phyloP scores from a whole-genome alignment of 2,329 filamentous ascomycete species.

The Pseudofabraea citricarpa region DNA sequence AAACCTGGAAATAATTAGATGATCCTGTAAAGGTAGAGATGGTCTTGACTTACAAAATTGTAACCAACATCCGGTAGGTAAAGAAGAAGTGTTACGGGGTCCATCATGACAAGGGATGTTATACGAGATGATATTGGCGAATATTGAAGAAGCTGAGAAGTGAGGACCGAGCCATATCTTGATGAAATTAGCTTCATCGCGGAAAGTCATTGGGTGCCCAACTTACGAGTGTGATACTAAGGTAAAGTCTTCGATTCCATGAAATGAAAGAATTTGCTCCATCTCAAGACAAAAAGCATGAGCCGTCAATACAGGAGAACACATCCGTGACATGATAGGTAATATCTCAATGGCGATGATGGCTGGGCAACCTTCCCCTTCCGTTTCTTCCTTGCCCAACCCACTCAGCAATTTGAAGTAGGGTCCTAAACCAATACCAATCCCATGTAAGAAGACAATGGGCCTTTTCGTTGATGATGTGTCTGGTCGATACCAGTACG shows the following conservation, averaged over 20 bases:
- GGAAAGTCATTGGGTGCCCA: not conserved
- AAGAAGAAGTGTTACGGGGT: slow-evolving; percentile 52
- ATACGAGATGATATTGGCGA: slow-evolving; percentile 33
- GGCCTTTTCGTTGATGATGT: slow-evolving; percentile 48
- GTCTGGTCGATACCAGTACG: slow-evolving; percentile 55
- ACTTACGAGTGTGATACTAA: slow-evolving; percentile 42
- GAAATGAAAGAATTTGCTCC: slow-evolving; percentile 41
- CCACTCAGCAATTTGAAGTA: slow-evolving; percentile 47
- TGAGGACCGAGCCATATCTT: slow-evolving; percentile 40
- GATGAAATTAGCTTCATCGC: not conserved
- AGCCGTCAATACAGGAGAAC: slow-evolving; percentile 37
- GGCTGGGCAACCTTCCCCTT: slow-evolving; percentile 41
- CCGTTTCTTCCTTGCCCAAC: slow-evolving; percentile 30
- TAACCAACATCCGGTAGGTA: slow-evolving; percentile 56
- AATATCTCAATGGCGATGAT: slow-evolving; percentile 52
- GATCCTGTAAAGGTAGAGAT: no score
- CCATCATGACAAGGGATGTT: slow-evolving; percentile 44
- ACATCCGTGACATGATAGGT: slow-evolving; percentile 50
- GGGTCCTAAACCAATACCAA: slow-evolving; percentile 50
- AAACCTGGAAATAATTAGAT: slow-evolving; percentile 17
- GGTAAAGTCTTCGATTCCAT: slow-evolving; percentile 44
- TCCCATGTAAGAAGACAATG: slow-evolving; percentile 55
- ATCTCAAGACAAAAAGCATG: slow-evolving; percentile 45
- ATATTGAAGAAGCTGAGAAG: slow-evolving; percentile 46
- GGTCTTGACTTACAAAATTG: slow-evolving; percentile 45